A percentile compares a stretch with the other conserved stretches of the same genome.
Conservation (phyloP, 805 yeast species). For the Candida vaughaniae region DNA sequence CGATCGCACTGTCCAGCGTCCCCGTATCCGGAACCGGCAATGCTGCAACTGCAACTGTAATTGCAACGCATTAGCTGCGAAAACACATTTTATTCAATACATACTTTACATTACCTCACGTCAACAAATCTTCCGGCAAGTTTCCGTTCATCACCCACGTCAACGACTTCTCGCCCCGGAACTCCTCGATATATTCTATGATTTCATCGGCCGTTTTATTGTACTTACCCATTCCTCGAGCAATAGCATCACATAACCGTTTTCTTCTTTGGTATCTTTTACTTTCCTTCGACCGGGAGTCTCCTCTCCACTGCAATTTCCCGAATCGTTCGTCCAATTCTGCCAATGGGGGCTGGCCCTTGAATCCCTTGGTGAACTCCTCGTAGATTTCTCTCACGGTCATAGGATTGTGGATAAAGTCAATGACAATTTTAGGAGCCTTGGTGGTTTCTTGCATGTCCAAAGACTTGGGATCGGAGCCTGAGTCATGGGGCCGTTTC, state of each 20-base stretch:
- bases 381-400: conserved; percentile 45
- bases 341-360: conserved; percentile 42
- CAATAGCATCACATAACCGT: conserved; percentile 43
- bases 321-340: conserved; percentile 45
- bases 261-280: conserved; percentile 45
- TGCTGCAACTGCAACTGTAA: too few relatives aligned
- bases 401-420: conserved; percentile 44
- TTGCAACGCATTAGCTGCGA: too few relatives aligned
- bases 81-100: too few relatives aligned
- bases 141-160: conserved; percentile 51
- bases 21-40: too few relatives aligned
- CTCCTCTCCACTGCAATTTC: conserved; percentile 47
- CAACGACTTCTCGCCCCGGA: conserved; percentile 40
- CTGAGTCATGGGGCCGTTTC: neutral
- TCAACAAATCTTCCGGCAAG: conserved; percentile 24
- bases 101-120: too few relatives aligned
- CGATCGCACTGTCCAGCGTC: too few relatives aligned
- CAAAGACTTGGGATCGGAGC: neutral
- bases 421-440: conserved; percentile 36
- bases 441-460: conserved; percentile 14
- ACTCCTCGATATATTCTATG: conserved; percentile 40
- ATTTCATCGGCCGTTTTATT: conserved; percentile 41
- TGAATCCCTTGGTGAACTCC: conserved; percentile 44
- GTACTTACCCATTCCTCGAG: conserved; percentile 39
- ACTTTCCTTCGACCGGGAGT: conserved; percentile 43